These are phyloP conservation scores for Syzygium oleosum DNA, from an alignment of 345 rosid species.

Conservation along the genomic window DNA sequence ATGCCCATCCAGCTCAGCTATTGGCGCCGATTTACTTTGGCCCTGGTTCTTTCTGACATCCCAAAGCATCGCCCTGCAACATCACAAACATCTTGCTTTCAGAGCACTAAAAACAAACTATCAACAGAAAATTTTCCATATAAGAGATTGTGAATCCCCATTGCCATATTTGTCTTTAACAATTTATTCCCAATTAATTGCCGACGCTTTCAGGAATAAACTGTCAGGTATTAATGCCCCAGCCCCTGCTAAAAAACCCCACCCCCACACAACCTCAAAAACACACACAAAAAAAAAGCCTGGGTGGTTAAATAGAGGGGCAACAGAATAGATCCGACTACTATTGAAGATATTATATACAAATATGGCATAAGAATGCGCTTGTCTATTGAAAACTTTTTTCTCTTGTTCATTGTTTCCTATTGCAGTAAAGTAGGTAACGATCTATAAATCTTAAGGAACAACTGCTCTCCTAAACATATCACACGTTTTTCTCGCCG, in stretches of 20 bases:
- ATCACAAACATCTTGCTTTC: background rate
- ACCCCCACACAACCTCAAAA: background rate
- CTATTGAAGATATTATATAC: background rate
- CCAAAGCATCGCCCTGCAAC: conserved; percentile 54
- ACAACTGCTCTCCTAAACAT: too few relatives aligned
- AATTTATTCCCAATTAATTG: too few relatives aligned
- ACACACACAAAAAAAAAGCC: background rate
- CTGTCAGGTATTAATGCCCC: background rate
- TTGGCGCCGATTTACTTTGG: conserved; percentile 17
- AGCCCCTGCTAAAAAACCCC: background rate
- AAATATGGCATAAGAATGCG: background rate
- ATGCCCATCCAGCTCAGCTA: conserved; percentile 49
- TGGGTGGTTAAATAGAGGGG: background rate
- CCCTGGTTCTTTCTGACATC: conserved; percentile 42
- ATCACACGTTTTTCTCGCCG: background rate
- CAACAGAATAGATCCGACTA: background rate
- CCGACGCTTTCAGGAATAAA: too few relatives aligned
- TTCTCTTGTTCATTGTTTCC: background rate
- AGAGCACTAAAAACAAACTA: background rate
- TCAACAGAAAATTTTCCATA: background rate
- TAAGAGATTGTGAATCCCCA: too few relatives aligned
- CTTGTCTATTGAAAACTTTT: background rate
- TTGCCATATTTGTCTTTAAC: too few relatives aligned
- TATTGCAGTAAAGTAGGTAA: background rate
- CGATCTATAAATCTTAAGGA: too few relatives aligned